Evolutionary conservation across 768 basidiomycete species (phyloP).

Genomic region (Cystobasidium onofrii): DNA sequence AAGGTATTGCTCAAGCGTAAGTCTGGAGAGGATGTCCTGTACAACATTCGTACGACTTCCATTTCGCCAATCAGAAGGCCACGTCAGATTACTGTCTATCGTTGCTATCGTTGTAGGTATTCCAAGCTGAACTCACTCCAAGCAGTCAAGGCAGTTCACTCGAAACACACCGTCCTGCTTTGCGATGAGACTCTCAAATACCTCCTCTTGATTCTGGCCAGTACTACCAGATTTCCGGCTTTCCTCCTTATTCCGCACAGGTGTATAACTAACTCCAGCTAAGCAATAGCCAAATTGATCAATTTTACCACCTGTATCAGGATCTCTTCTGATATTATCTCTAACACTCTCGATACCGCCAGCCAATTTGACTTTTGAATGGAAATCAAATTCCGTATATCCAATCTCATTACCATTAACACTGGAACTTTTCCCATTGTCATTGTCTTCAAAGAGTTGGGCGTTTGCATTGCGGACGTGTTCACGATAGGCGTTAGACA

Average conservation of each 20-base stretch:
- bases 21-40: conserved; percentile 83
- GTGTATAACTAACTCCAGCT: conserved; percentile 22
- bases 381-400: conserved; percentile 88
- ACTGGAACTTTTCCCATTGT: conserved; percentile 1
- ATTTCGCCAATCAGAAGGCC: not conserved
- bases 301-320: conserved; percentile 36
- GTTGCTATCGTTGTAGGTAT: too few species aligned
- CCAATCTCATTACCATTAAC: conserved; percentile 32
- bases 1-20: conserved; percentile 73
- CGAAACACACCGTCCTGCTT: conserved; percentile 85
- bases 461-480: conserved; percentile 52
- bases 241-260: not conserved
- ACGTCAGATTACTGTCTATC: too few species aligned
- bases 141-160: conserved; percentile 86
- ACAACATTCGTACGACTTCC: conserved; percentile 84
- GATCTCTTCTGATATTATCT: conserved; percentile 52
- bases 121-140: conserved; percentile 25
- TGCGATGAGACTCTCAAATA: conserved; percentile 54
- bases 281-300: conserved; percentile 39
- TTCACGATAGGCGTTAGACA: conserved; percentile 72
- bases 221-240: not conserved
- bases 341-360: conserved; percentile 81
- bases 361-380: conserved; percentile 60
- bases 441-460: conserved; percentile 44
- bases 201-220: conserved; percentile 47